Conservation (phyloP, 2,329 filamentous ascomycete species). For the Nigrospora oryzae region DNA sequence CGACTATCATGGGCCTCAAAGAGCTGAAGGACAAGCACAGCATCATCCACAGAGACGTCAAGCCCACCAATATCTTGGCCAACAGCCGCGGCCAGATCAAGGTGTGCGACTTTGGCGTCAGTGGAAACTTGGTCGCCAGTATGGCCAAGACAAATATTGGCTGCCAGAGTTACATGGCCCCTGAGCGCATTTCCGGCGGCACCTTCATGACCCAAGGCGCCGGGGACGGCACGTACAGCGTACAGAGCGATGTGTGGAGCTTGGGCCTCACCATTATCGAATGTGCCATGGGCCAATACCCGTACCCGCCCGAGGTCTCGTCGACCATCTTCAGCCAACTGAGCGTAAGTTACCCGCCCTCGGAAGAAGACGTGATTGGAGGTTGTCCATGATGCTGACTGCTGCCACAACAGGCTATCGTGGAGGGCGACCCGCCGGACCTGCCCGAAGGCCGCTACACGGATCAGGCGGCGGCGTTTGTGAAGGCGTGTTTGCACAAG, state of each 20-base stretch:
- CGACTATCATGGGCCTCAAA: constrained; percentile 86
- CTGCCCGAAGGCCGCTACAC: constrained; percentile 76
- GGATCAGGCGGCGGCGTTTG: constrained; percentile 74
- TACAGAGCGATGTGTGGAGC: constrained; percentile 98
- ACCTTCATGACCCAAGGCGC: constrained; percentile 63
- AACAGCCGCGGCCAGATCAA: constrained; percentile 90
- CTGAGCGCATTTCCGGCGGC: constrained; percentile 86
- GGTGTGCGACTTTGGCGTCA: constrained; percentile 97
- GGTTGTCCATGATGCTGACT: constrained; percentile 4
- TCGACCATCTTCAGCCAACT: constrained; percentile 98
- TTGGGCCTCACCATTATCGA: constrained; percentile 91
- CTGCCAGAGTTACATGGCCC: constrained; percentile 98
- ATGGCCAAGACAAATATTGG: constrained; percentile 99
- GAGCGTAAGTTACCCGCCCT: constrained; percentile 57
- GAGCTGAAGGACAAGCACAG: constrained; percentile 95
- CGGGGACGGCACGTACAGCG: constrained; percentile 85
- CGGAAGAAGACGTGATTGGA: background rate
- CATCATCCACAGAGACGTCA: constrained; percentile 97
- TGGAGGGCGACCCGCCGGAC: constrained; percentile 89
- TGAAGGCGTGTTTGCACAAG: constrained; percentile 85
- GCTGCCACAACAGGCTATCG: constrained; percentile 64
- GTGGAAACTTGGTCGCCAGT: constrained; percentile 90
- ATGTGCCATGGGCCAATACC: constrained; percentile 88
- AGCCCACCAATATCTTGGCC: constrained; percentile 95
- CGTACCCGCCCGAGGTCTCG: constrained; percentile 94